A percentile compares a stretch with the other conserved stretches of the same genome.
Evolutionary conservation across 495 filamentous ascomycete species (phyloP).

Genomic region (Hypoxylon subgilvum): DNA sequence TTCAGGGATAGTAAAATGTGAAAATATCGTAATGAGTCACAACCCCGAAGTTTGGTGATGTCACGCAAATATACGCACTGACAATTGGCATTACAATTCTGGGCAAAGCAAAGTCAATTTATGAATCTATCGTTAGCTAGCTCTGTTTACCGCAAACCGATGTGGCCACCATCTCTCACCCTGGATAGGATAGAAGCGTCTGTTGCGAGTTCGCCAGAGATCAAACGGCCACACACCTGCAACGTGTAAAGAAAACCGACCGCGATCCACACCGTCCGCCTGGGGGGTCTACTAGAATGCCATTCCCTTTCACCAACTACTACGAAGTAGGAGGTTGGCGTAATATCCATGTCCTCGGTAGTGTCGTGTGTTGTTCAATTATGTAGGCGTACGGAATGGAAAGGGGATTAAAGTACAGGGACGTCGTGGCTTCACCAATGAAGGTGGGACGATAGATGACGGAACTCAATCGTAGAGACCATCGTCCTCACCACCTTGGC

Average conservation of each 20-base stretch:
- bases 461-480: constrained; percentile 71
- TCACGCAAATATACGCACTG: neutral
- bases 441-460: neutral
- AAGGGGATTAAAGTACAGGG: constrained; percentile 35
- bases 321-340: constrained; percentile 3
- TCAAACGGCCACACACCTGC: constrained; percentile 9
- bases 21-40: neutral
- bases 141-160: constrained; percentile 10
- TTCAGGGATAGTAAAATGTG: neutral
- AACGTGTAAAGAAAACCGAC: constrained; percentile 25
- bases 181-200: constrained; percentile 5
- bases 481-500: constrained; percentile 84
- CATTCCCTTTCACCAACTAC: constrained; percentile 17
- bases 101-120: constrained; percentile 25
- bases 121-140: constrained; percentile 34
- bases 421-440: constrained; percentile 8
- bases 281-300: constrained; percentile 24
- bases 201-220: constrained; percentile 8
- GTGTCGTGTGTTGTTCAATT: constrained; percentile 17
- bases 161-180: constrained; percentile 9
- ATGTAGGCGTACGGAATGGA: constrained; percentile 15
- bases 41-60: neutral
- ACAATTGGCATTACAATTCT: neutral
- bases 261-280: constrained; percentile 1
- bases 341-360: constrained; percentile 1